phyloP scores from a whole-genome alignment of 495 filamentous ascomycete species.

The Acidomyces sp. region DNA sequence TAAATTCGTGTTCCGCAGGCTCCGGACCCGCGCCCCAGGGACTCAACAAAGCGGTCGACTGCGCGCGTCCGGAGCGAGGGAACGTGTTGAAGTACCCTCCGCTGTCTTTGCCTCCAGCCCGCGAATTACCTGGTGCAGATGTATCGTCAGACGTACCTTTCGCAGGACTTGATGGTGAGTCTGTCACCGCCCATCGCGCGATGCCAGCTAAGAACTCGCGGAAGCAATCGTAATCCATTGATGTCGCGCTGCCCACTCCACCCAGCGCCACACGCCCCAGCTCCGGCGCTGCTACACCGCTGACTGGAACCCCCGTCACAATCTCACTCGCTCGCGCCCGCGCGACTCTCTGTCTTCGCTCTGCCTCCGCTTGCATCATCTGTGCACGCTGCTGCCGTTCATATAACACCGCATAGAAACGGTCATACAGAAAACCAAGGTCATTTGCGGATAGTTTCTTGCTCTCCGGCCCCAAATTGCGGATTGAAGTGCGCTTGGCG shows the following conservation, averaged over 20 bases:
- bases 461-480: constrained; percentile 90
- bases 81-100: constrained; percentile 43
- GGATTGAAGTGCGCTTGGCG: constrained; percentile 87
- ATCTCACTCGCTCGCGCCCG: constrained; percentile 40
- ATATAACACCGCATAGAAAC: constrained; percentile 82
- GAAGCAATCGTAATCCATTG: constrained; percentile 96
- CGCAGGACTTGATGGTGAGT: constrained; percentile 47
- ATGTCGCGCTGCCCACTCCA: constrained; percentile 53
- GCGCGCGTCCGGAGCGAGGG: constrained; percentile 26
- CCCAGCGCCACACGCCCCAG: constrained; percentile 81
- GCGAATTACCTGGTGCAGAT: constrained; percentile 10
- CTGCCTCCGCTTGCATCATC: constrained; percentile 48
- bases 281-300: constrained; percentile 37
- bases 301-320: constrained; percentile 34
- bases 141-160: constrained; percentile 42
- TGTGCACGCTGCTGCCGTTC: constrained; percentile 74
- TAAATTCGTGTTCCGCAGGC: constrained; percentile 90
- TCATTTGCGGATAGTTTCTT: constrained; percentile 78
- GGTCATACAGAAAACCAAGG: constrained; percentile 76
- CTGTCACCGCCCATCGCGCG: constrained; percentile 80
- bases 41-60: constrained; percentile 32
- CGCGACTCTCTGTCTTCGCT: constrained; percentile 46
- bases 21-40: constrained; percentile 67
- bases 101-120: constrained; percentile 31
- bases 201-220: constrained; percentile 83